phyloP scores from a whole-genome alignment of 2,329 filamentous ascomycete species.

The Botryotinia narcissicola region DNA sequence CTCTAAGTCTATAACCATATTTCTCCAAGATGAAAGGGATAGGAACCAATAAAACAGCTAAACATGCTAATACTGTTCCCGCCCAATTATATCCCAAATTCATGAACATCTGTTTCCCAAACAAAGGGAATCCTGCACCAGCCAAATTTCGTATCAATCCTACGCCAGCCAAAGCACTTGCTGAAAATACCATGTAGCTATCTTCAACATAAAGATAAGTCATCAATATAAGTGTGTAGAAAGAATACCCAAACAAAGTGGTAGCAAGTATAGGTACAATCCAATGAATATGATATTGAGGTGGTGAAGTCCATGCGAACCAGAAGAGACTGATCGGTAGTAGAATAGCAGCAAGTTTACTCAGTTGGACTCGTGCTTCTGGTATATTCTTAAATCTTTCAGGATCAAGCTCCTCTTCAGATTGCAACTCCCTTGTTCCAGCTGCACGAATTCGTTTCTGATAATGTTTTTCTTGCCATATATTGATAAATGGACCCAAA shows the following conservation, averaged over 20 bases:
- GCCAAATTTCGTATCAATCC: conserved; percentile 42
- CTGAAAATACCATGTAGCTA: conserved; percentile 45
- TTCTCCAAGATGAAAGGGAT: conserved; percentile 37
- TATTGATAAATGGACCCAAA: conserved; percentile 43
- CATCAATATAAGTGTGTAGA: conserved; percentile 51
- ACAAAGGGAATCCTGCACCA: conserved; percentile 43
- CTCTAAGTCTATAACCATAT: conserved; percentile 32
- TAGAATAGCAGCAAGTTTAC: conserved; percentile 42
- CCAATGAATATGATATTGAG: conserved; percentile 30
- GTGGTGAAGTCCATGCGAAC: conserved; percentile 41
- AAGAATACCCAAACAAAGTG: conserved; percentile 49
- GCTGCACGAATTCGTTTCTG: conserved; percentile 44
- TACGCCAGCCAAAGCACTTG: conserved; percentile 44
- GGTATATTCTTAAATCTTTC: conserved; percentile 39
- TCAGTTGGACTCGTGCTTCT: conserved; percentile 44
- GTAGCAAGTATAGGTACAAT: conserved; percentile 50
- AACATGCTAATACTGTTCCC: conserved; percentile 39
- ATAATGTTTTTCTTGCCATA: conserved; percentile 38
- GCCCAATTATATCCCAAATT: conserved; percentile 42
- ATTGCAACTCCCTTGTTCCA: conserved; percentile 19
- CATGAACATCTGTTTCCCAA: conserved; percentile 40
- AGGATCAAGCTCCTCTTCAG: background rate
- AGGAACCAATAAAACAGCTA: conserved; percentile 40
- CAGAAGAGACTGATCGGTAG: conserved; percentile 40
- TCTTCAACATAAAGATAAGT: conserved; percentile 50